Evolutionary conservation across 257 asterid species (phyloP), one percentile per base, ranked within the genome.

Genomic region (Galeopsis tetrahit): DNA sequence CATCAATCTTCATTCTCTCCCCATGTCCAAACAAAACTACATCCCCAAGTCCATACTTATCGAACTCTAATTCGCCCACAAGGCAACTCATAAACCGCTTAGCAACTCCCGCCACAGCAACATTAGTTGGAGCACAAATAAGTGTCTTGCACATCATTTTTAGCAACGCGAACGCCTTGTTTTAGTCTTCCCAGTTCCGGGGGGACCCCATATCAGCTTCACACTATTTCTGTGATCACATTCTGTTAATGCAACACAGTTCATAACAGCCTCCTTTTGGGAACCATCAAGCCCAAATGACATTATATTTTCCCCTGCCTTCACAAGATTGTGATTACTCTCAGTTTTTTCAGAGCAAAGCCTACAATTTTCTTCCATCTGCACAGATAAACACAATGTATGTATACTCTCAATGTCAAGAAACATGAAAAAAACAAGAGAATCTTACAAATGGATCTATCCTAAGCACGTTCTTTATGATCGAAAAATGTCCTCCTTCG

Each of bases 121-220:
- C 82, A 38, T 88, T 91, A 5, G 97, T 91, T 2, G 96, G 97
- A 35, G 90, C 90, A 82, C 94, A 91, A 70, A 85, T 80, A 57
- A 89, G 49, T 48, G 94, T 80, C 85, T 88, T 85, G 75, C 87
- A 73, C 65, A 76, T 81, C 74, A 75, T 58, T 63, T 74, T 51
- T 4, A 84, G 68, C 66, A 91, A 79, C 7, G 70, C 38, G 36
- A 78, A 71, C 15, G 82, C 61, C 11, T 69, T 3, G 97, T 91
- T 44, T 78, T 91, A 0, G 94, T 91, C 62, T 91, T 91, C 32
- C 96, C 96, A 0, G 97, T 91, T 55, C 97, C 97, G 2, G 96
- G 97, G 2, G 97, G 97, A 62, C 97, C 97, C 97, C 97, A 88
- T 28, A 87, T 82, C 75, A 91, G 87, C 78, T 79, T 85, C 21